These are phyloP conservation scores for Claviceps maximensis DNA, from an alignment of 2,329 filamentous ascomycete species.

Conservation along the genomic window DNA sequence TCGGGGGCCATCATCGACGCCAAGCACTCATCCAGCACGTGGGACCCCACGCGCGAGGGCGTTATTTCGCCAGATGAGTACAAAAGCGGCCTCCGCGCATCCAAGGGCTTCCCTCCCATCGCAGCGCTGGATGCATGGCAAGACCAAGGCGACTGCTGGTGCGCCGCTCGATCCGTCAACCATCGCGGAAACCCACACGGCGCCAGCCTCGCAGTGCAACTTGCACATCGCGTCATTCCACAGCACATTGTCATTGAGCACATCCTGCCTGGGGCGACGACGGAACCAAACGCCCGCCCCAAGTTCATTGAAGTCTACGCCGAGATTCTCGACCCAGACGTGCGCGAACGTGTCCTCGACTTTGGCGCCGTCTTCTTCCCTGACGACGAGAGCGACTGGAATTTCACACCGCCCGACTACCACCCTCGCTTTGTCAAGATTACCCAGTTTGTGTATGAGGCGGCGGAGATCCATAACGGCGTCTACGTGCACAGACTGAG, in stretches of 20 bases:
- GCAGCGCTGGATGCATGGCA: slow-evolving; percentile 55
- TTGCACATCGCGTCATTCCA: slow-evolving; percentile 46
- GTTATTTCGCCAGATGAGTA: slow-evolving; percentile 5
- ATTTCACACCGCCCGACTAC: slow-evolving; percentile 17
- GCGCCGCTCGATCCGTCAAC: slow-evolving; percentile 38
- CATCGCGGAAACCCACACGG: slow-evolving; percentile 33
- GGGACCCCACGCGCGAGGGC: slow-evolving; percentile 18
- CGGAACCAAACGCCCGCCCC: slow-evolving; percentile 50
- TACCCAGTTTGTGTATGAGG: slow-evolving; percentile 40
- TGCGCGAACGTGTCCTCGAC: slow-evolving; percentile 26
- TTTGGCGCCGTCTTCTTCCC: slow-evolving; percentile 32
- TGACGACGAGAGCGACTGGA: slow-evolving; percentile 13
- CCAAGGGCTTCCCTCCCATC: slow-evolving; percentile 22
- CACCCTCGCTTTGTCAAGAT: slow-evolving; percentile 40
- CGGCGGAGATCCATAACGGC: slow-evolving; percentile 27
- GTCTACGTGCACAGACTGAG: slow-evolving; percentile 41
- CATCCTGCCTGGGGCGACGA: slow-evolving; percentile 46
- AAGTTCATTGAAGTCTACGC: slow-evolving; percentile 59
- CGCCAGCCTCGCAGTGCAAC: slow-evolving; percentile 51
- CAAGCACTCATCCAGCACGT: slow-evolving; percentile 45
- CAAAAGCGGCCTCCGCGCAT: slow-evolving; percentile 11
- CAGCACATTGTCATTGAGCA: slow-evolving; percentile 63
- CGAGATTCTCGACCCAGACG: slow-evolving; percentile 33
- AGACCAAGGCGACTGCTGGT: slow-evolving; percentile 82
- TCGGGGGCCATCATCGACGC: slow-evolving; percentile 54